Conservation (phyloP, 768 basidiomycete species). For the Pleurotus pulmonarius region DNA sequence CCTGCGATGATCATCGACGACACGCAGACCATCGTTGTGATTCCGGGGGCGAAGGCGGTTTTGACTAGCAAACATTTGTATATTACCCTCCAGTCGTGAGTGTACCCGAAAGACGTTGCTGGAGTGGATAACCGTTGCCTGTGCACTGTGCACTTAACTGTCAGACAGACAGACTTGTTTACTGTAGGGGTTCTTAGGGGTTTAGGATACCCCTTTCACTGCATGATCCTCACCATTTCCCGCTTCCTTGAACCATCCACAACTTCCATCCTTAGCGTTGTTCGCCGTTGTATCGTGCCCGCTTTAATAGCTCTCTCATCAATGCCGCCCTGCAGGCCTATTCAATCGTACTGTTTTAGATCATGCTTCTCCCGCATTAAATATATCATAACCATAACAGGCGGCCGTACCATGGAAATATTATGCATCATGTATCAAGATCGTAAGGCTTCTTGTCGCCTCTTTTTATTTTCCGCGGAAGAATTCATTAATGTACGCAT, state of each 20-base stretch:
- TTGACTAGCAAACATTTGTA: conserved; percentile 69
- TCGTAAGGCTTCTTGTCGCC: not conserved
- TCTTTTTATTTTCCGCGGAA: not conserved
- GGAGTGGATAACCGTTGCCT: too few species aligned
- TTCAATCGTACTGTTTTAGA: not conserved
- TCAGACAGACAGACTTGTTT: too few species aligned
- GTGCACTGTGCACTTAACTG: too few species aligned
- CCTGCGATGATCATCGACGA: conserved; percentile 95
- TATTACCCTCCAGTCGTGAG: conserved; percentile 29
- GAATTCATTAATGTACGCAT: not conserved
- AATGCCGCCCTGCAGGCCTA: not conserved
- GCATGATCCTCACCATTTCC: not conserved
- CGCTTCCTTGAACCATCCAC: not conserved
- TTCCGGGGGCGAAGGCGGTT: conserved; percentile 66
- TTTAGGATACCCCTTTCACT: too few species aligned
- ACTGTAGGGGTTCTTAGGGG: too few species aligned
- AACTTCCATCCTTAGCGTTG: not conserved
- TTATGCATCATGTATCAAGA: not conserved
- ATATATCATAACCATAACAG: not conserved
- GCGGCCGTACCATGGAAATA: too few species aligned
- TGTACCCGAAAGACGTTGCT: too few species aligned
- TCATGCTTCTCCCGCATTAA: conserved; percentile 1
- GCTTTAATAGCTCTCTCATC: not conserved
- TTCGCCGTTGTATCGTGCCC: not conserved
- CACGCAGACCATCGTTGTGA: conserved; percentile 91